Evolutionary conservation across 805 yeast genomes (phyloP).

Genomic region (Ogataea trehalophila): DNA sequence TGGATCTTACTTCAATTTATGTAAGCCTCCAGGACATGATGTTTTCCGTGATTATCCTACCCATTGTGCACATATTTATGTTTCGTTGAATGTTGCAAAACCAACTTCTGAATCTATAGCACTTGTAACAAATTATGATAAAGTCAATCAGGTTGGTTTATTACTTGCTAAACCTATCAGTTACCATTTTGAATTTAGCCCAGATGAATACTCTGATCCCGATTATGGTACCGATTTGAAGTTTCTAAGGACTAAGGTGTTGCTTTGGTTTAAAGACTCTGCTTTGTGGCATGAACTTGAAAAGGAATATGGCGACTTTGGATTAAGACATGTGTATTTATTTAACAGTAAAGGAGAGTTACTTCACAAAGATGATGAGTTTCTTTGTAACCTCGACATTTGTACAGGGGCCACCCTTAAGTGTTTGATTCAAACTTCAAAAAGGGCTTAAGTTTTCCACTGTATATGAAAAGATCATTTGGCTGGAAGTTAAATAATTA

Average conservation of each 20-base stretch:
- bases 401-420: slow-evolving; percentile 47
- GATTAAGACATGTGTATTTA: slow-evolving; percentile 30
- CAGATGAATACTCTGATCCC: slow-evolving; percentile 72
- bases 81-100: slow-evolving; percentile 39
- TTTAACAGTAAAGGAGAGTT: slow-evolving; percentile 30
- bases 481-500: no score
- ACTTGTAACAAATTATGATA: neutral
- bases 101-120: slow-evolving; percentile 13
- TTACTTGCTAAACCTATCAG: slow-evolving; percentile 35
- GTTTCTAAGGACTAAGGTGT: slow-evolving; percentile 53
- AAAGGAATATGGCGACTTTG: slow-evolving; percentile 7
- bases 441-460: slow-evolving; percentile 4
- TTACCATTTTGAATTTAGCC: slow-evolving; percentile 75
- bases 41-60: slow-evolving; percentile 68
- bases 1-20: slow-evolving; percentile 21
- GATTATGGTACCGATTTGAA: slow-evolving; percentile 67
- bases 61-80: slow-evolving; percentile 72
- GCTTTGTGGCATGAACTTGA: slow-evolving; percentile 23
- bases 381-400: slow-evolving; percentile 46
- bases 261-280: slow-evolving; percentile 48
- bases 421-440: slow-evolving; percentile 27
- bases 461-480: no score
- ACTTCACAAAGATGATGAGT: slow-evolving; percentile 37
- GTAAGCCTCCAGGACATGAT: slow-evolving; percentile 38
- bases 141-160: slow-evolving; percentile 8